Evolutionary conservation across 2,329 filamentous ascomycete genomes (phyloP).

Genomic region (Alternaria incomplexa): DNA sequence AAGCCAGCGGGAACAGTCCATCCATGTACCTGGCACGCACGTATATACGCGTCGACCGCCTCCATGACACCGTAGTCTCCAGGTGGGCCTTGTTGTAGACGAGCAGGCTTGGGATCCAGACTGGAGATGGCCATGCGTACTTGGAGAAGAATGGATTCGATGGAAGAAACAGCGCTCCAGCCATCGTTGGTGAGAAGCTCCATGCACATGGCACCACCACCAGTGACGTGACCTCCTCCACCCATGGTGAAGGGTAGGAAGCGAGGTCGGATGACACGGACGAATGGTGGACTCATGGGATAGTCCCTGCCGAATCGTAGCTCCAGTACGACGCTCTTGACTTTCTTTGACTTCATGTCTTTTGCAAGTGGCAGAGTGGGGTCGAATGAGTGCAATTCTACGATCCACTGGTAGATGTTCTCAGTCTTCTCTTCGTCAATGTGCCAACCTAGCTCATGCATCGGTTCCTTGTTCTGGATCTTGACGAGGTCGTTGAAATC

Average conservation of each 20-base stretch:
- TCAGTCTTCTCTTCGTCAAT: conserved; percentile 70
- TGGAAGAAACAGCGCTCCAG: conserved; percentile 74
- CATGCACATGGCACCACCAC: conserved; percentile 84
- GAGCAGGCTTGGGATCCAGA: conserved; percentile 72
- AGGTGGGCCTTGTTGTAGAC: conserved; percentile 57
- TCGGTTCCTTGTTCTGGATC: conserved; percentile 65
- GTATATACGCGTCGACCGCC: conserved; percentile 74
- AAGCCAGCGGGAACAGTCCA: conserved; percentile 75
- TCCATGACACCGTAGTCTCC: conserved; percentile 71
- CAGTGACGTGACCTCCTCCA: conserved; percentile 85
- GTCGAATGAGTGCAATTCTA: conserved; percentile 86
- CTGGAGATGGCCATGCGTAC: conserved; percentile 77
- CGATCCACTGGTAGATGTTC: conserved; percentile 90
- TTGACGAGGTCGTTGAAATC: conserved; percentile 70
- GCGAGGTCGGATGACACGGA: conserved; percentile 80
- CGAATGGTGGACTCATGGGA: conserved; percentile 81
- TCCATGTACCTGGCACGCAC: conserved; percentile 72
- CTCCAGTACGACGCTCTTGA: conserved; percentile 78
- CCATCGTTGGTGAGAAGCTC: conserved; percentile 80
- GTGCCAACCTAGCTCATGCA: conserved; percentile 81
- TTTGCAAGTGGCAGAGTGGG: conserved; percentile 68
- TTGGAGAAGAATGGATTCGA: conserved; percentile 82
- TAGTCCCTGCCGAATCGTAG: conserved; percentile 79
- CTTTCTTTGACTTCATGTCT: conserved; percentile 70
- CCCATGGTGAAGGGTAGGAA: conserved; percentile 74